These are phyloP conservation scores for Arxiozyma bovina DNA, from an alignment of 1,139 yeast species.

Conservation along the genomic window DNA sequence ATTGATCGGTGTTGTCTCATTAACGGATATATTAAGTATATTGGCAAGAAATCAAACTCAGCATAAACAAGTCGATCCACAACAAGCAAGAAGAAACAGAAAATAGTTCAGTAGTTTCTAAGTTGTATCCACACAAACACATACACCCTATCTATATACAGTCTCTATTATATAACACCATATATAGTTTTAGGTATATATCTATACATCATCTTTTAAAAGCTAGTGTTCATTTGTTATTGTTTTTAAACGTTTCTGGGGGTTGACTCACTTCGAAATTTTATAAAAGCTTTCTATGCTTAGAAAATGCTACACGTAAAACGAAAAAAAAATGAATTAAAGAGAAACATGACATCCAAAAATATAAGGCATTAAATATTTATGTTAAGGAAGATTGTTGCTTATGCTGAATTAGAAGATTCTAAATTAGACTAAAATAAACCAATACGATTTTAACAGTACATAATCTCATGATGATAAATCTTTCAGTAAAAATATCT, in stretches of 20 bases:
- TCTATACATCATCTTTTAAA: background rate
- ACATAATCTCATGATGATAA: too few relatives aligned
- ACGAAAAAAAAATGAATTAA: too few relatives aligned
- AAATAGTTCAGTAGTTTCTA: slow-evolving; percentile 16
- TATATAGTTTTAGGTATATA: background rate
- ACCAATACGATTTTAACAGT: too few relatives aligned
- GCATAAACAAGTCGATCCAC: slow-evolving; percentile 65
- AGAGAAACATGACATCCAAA: too few relatives aligned
- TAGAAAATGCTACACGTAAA: too few relatives aligned
- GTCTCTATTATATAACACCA: too few relatives aligned
- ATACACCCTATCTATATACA: background rate
- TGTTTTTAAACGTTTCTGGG: background rate
- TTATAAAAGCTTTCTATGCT: background rate
- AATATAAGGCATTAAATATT: too few relatives aligned
- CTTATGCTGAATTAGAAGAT: too few relatives aligned
- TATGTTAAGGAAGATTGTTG: too few relatives aligned
- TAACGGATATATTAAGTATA: slow-evolving; percentile 76
- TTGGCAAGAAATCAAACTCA: slow-evolving; percentile 58
- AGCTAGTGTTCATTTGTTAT: background rate
- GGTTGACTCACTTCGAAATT: background rate
- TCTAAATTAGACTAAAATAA: too few relatives aligned
- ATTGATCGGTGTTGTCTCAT: slow-evolving; percentile 77
- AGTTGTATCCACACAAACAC: background rate
- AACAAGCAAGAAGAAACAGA: slow-evolving; percentile 75
- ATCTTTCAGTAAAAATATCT: too few relatives aligned